phyloP scores from a whole-genome alignment of 352 stramenopile genomes.

The Peronospora belbahrii region DNA sequence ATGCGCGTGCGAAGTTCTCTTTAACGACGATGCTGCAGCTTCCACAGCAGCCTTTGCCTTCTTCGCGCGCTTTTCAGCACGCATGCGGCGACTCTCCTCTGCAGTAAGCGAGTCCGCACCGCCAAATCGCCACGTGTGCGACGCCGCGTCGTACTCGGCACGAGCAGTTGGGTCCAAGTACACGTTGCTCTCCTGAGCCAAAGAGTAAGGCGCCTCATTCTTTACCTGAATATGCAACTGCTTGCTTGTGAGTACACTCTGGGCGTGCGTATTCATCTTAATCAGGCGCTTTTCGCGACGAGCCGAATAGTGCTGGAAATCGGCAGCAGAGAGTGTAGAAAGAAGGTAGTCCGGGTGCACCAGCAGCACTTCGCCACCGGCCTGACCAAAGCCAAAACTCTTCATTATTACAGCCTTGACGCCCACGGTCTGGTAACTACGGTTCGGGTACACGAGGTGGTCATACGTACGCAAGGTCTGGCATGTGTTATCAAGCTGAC shows the following conservation, averaged over 20 bases:
- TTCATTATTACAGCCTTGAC: constrained; percentile 78
- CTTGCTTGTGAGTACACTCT: constrained; percentile 75
- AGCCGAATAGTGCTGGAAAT: constrained; percentile 50
- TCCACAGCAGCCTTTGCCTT: constrained; percentile 34
- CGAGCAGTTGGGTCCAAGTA: constrained; percentile 80
- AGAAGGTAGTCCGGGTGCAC: constrained; percentile 42
- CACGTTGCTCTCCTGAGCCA: constrained; percentile 72
- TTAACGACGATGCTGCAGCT: constrained; percentile 2
- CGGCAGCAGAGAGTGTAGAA: constrained; percentile 8
- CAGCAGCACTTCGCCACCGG: constrained; percentile 59
- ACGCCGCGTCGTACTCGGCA: constrained; percentile 58
- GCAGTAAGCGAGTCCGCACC: constrained; percentile 29
- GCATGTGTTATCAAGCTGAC: constrained; percentile 78
- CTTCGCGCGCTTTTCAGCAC: constrained; percentile 37
- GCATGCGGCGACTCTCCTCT: constrained; percentile 24
- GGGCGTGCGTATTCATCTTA: constrained; percentile 69
- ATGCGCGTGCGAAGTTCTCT: constrained; percentile 13
- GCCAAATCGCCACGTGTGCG: constrained; percentile 71
- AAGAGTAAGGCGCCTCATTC: constrained; percentile 72
- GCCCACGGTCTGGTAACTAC: constrained; percentile 64
- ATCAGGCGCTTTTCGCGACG: constrained; percentile 52
- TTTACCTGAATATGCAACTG: constrained; percentile 73
- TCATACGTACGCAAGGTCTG: constrained; percentile 61
- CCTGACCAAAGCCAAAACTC: constrained; percentile 82
- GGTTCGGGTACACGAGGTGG: constrained; percentile 77